Evolutionary conservation across 805 yeast species (phyloP).

Genomic region (Candida ortonii): DNA sequence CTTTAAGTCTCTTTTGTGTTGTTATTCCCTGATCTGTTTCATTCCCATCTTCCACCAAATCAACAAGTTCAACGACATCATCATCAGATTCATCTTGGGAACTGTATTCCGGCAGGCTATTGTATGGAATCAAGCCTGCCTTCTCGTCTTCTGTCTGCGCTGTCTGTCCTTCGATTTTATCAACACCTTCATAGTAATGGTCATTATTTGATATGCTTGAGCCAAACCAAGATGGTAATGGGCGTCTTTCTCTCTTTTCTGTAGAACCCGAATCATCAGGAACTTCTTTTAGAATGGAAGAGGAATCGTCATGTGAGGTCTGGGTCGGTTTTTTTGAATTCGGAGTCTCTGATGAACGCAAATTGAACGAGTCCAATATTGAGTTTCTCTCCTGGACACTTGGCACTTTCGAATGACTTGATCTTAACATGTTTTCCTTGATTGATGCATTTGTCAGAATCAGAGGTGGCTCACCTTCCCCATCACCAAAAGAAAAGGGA

Average conservation of each 20-base stretch:
- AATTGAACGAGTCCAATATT: too few relatives aligned
- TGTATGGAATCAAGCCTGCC: slow-evolving; percentile 51
- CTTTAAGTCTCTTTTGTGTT: too few relatives aligned
- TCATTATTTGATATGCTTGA: slow-evolving; percentile 2
- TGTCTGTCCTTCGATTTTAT: background rate
- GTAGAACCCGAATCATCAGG: background rate
- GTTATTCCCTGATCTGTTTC: too few relatives aligned
- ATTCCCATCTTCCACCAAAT: slow-evolving; percentile 1
- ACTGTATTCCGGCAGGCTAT: slow-evolving; percentile 35
- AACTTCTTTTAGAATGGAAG: too few relatives aligned
- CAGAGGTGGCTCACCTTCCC: slow-evolving; percentile 19
- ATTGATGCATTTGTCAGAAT: slow-evolving; percentile 23
- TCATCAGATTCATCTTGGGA: background rate
- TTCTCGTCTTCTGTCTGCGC: slow-evolving; percentile 38
- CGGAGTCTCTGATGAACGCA: slow-evolving; percentile 3
- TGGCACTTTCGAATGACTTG: slow-evolving; percentile 13
- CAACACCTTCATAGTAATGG: slow-evolving; percentile 4
- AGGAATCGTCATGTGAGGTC: too few relatives aligned
- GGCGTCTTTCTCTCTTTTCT: slow-evolving; percentile 5
- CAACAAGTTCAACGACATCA: slow-evolving; percentile 9
- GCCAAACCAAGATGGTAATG: slow-evolving; percentile 25
- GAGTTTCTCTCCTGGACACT: too few relatives aligned
- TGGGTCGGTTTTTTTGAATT: background rate
- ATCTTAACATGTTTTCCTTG: slow-evolving; percentile 8
- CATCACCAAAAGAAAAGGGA: slow-evolving; percentile 5